Conservation (phyloP, 306 rosid species). For the Pterocarpus macrocarpus region DNA sequence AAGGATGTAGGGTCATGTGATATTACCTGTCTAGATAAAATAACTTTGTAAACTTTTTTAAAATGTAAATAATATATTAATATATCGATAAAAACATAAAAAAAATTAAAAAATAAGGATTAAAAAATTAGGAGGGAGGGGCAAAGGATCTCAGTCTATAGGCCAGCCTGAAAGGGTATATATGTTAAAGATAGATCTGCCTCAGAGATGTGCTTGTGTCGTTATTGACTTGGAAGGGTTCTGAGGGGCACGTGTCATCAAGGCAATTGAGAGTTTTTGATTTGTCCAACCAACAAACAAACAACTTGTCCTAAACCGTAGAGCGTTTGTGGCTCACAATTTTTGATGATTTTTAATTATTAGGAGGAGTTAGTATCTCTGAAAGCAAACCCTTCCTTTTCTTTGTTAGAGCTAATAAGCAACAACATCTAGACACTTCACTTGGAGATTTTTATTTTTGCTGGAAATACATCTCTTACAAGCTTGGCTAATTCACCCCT, state of each 20-base stretch:
- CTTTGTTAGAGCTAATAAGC: constrained; percentile 22
- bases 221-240: constrained; percentile 37
- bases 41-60: background rate
- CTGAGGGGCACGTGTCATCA: constrained; percentile 36
- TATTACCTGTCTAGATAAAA: constrained; percentile 19
- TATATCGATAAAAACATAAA: background rate
- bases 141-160: background rate
- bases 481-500: background rate
- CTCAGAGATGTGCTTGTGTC: constrained; percentile 10
- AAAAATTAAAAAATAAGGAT: background rate
- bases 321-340: constrained; percentile 49
- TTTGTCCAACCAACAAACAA: constrained; percentile 43
- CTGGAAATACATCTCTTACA: background rate
- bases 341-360: constrained; percentile 6
- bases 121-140: background rate
- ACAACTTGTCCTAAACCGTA: constrained; percentile 37
- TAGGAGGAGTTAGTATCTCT: background rate
- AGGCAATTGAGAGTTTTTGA: constrained; percentile 9
- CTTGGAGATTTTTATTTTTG: background rate
- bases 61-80: background rate
- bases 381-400: constrained; percentile 14
- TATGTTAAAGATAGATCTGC: constrained; percentile 30
- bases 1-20: constrained; percentile 33
- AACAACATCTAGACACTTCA: constrained; percentile 35
- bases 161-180: constrained; percentile 32